Evolutionary conservation across 805 yeast species (phyloP), one percentile per base, ranked within the genome.

Genomic region (Nakazawaea ambrosiae): DNA sequence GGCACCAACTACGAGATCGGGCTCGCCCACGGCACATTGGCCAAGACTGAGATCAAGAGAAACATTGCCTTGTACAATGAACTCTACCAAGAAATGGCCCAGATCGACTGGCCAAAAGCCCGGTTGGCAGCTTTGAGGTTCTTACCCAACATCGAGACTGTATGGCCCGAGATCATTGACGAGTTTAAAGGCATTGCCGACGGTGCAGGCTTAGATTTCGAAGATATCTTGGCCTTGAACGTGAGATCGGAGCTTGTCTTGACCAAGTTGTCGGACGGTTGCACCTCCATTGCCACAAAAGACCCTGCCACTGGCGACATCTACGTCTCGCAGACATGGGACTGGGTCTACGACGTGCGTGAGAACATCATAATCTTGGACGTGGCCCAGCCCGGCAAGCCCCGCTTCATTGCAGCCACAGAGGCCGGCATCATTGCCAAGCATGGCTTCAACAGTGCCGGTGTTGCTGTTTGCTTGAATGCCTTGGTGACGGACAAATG

Each of bases 281-380:
- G 70, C 39, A 63, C 68, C 2, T 46, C 58, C 2, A 27, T 58
- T 46, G 41, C 52, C 41, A 51, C 60, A 46, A 27, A 48, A 45
- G 49, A 51, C 38, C 15, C 31, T 27, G 11, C 45, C 26, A 38
- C 54, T 25, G 46, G 55, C 27, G 45, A 45, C 27, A 28, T 53
- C 40, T 32, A 45, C 44, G 48, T 51, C 45, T 47, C 59, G 41
- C 70, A 65, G 46, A 65, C 63, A 42, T 65, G 70, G 70, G 70
- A 65, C 45, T 65, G 70, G 70, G 49, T 52, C 25, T 42, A 44
- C 2, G 50, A 40, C 28, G 54, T 57, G 41, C 37, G 40, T 25
- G 45, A 46, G n/a, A 51, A 50, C 26, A 41, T 58, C 22, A 43
- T 59, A 6, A 44, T 54, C 12, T 48, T 59, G 23, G 48, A 51